Conservation (phyloP, 2,329 filamentous ascomycete genomes). For the Microdochium trichocladiopsis region DNA sequence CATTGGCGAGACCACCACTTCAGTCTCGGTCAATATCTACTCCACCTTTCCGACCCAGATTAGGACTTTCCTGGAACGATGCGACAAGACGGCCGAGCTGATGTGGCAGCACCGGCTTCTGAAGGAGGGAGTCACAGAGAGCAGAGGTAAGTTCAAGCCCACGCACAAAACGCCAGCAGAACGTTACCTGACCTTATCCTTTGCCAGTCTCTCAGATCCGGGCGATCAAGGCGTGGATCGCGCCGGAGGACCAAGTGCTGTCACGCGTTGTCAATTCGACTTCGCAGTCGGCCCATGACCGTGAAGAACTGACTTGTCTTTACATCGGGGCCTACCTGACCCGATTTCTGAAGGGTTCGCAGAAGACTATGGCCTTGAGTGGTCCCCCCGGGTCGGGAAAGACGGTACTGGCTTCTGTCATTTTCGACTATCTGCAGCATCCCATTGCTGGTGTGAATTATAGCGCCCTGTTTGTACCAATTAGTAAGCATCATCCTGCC, state of each 20-base stretch:
- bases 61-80: conserved; percentile 10
- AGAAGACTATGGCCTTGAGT: conserved; percentile 7
- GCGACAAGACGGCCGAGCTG: conserved; percentile 9
- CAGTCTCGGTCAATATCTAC: conserved; percentile 16
- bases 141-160: conserved; percentile 13
- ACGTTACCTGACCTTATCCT: neutral
- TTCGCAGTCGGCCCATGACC: conserved; percentile 11
- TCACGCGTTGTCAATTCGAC: conserved; percentile 2
- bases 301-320: conserved; percentile 15
- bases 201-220: conserved; percentile 19
- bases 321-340: conserved; percentile 12
- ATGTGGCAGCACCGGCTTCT: conserved; percentile 23
- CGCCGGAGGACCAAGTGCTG: conserved; percentile 11
- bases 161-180: neutral
- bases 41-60: conserved; percentile 9
- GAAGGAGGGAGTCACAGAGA: conserved; percentile 20
- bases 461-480: conserved; percentile 25
- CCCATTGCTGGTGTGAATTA: conserved; percentile 24
- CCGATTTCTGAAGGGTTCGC: conserved; percentile 9
- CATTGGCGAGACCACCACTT: conserved; percentile 4
- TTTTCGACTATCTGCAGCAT: conserved; percentile 28
- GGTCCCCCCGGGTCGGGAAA: conserved; percentile 29
- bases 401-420: conserved; percentile 27
- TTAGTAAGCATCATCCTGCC: conserved; percentile 4
- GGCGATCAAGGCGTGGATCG: conserved; percentile 21